These are phyloP conservation scores for Diddensiella caesifluorescens DNA, from an alignment of 805 yeast genomes.

Conservation along the genomic window DNA sequence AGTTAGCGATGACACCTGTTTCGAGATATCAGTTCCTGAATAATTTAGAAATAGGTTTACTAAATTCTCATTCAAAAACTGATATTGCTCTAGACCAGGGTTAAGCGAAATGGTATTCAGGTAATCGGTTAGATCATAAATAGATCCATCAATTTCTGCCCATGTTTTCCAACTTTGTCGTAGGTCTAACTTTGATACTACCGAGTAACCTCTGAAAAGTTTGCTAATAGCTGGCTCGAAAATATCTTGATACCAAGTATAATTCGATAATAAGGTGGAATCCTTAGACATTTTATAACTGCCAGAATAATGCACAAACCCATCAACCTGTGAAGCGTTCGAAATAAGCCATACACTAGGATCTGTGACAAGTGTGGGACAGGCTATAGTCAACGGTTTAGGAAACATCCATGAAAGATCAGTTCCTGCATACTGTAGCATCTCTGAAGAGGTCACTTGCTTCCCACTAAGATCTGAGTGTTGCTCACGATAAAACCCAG, in stretches of 20 bases:
- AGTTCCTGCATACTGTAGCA: slow-evolving; percentile 33
- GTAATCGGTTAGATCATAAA: slow-evolving; percentile 34
- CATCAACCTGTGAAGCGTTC: slow-evolving; percentile 23
- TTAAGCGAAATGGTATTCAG: slow-evolving; percentile 17
- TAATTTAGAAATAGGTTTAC: slow-evolving; percentile 27
- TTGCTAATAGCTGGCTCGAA: slow-evolving; percentile 38
- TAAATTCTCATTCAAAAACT: slow-evolving; percentile 27
- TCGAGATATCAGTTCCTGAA: slow-evolving; percentile 32
- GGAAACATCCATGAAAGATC: slow-evolving; percentile 33
- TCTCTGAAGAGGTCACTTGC: slow-evolving; percentile 23
- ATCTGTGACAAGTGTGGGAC: slow-evolving; percentile 27
- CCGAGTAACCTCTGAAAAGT: slow-evolving; percentile 32
- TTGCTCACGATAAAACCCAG: slow-evolving; percentile 33
- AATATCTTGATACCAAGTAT: slow-evolving; percentile 31
- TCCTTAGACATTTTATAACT: slow-evolving; percentile 28
- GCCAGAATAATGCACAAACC: slow-evolving; percentile 20
- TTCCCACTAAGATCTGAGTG: slow-evolving; percentile 29
- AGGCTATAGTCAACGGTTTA: slow-evolving; percentile 33
- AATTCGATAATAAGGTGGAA: slow-evolving; percentile 35
- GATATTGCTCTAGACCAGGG: slow-evolving; percentile 27
- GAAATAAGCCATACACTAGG: slow-evolving; percentile 14
- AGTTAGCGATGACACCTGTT: slow-evolving; percentile 21
- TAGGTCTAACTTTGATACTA: slow-evolving; percentile 30
- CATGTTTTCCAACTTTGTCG: slow-evolving; percentile 20
- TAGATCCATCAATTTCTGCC: slow-evolving; percentile 29